These are phyloP conservation scores for Neurospora sp. DNA, from an alignment of 495 filamentous ascomycete species.

Conservation along the genomic window DNA sequence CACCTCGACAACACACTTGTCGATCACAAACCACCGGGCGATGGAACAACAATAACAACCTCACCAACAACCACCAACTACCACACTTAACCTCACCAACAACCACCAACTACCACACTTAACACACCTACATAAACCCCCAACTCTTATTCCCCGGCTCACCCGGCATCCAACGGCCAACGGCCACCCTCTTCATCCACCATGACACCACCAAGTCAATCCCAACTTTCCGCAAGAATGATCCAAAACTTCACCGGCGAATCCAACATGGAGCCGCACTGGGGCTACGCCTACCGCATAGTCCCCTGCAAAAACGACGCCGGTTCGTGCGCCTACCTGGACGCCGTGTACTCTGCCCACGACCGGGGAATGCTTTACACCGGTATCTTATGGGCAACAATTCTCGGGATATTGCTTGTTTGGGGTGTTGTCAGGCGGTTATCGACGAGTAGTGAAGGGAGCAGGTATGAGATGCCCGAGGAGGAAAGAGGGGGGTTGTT, in stretches of 20 bases:
- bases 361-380: conserved; percentile 51
- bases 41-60: background rate
- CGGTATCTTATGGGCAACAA: conserved; percentile 49
- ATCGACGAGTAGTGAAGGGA: no score
- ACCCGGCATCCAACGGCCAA: background rate
- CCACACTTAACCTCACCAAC: background rate
- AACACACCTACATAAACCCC: background rate
- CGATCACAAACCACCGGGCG: background rate
- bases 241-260: conserved; percentile 34
- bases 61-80: background rate
- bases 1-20: background rate
- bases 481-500: background rate
- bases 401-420: conserved; percentile 40
- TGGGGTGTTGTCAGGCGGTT: conserved; percentile 30
- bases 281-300: conserved; percentile 50
- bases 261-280: conserved; percentile 39
- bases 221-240: background rate
- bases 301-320: conserved; percentile 50
- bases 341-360: conserved; percentile 50
- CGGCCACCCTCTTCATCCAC: background rate
- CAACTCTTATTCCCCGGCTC: background rate
- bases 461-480: background rate
- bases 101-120: background rate
- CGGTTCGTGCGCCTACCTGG: conserved; percentile 55
- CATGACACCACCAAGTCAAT: background rate